Percentiles rank a stretch among this genome's conserved stretches.
Conservation (phyloP, 805 yeast species). For the Sungouiozyma intestinalis region DNA sequence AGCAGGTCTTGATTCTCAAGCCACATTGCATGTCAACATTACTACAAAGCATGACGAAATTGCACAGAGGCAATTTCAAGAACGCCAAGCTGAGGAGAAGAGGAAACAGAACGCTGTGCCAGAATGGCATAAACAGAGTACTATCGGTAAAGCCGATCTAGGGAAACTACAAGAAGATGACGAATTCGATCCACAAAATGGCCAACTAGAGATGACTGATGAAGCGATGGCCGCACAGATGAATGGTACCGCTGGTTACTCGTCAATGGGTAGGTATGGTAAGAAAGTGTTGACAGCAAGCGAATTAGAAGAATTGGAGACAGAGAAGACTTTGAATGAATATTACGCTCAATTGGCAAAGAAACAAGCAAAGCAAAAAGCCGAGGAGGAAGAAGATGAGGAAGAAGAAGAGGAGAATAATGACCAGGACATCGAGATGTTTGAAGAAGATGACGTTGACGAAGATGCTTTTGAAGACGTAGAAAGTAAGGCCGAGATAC, state of each 20-base stretch:
- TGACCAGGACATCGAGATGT: constrained; percentile 5
- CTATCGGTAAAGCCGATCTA: constrained; percentile 62
- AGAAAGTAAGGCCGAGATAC: neutral
- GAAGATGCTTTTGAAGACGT: constrained; percentile 17
- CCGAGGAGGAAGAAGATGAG: constrained; percentile 35
- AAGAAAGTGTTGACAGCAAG: constrained; percentile 22
- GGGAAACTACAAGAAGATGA: constrained; percentile 48
- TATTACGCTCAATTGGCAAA: constrained; percentile 71
- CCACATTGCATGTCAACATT: constrained; percentile 82
- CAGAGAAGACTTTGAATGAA: constrained; percentile 61
- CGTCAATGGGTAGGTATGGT: constrained; percentile 5
- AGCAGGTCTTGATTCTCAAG: constrained; percentile 58
- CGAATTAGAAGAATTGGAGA: constrained; percentile 49
- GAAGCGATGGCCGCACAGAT: neutral
- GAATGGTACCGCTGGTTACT: neutral
- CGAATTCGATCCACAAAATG: constrained; percentile 24
- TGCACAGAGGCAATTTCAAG: constrained; percentile 51
- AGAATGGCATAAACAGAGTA: constrained; percentile 87
- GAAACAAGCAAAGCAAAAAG: constrained; percentile 47
- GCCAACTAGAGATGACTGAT: neutral
- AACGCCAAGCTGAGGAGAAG: constrained; percentile 57
- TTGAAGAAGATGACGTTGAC: constrained; percentile 30
- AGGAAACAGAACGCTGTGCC: constrained; percentile 91
- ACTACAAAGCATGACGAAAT: constrained; percentile 78
- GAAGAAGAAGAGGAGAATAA: constrained; percentile 36